Base-by-base conservation (phyloP, 2,329 filamentous ascomycete genomes). In the Drechslerella coelobrocha region DNA sequence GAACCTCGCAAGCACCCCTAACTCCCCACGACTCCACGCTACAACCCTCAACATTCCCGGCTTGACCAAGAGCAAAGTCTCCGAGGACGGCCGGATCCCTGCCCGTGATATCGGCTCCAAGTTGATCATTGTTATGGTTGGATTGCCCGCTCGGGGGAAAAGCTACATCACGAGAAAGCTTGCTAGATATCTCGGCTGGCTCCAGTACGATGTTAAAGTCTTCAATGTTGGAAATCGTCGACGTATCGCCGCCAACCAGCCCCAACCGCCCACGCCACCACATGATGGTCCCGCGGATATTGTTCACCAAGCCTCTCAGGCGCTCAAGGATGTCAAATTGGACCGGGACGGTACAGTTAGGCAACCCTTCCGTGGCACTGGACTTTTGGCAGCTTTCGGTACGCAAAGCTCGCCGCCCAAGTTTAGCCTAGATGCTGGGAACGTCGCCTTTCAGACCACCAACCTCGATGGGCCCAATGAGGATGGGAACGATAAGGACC, bases 121-220 rank as follows among this genome's bases (percentile, higher is more conserved):
- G 83, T 83, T 99, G 72, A 91, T 97, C 77, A 96, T 99, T 76
- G 88, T 99, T 78, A 99, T 99, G 94, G 94, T 99, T 71, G 94
- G 94, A 73, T 82, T 99, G 76, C 94, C 94, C 1, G 94, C 94
- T 8, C 85, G 94, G 76, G 94, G 94, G 78, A 99, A 99, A 81
- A 97, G 92, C 61, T 99, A 99, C 80, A 96, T 99, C 76, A 97
- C 94, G 72, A 97, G 97, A 83, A 99, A 99, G 81, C 85, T 99
- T 73, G 90, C 94, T 68, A 86, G 94, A 72, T 99, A 97, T 78
- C 82, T 99, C 54, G 93, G 95, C 53, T 99, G 94, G 94, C 87
- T 97, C 77, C 94, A 99, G 78, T 93, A 99, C 80, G 91, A 96
- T 77, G 94, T 92, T 10, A 86, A 85, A 74, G 97, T 99, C 75